phyloP scores from a whole-genome alignment of 345 rosid genomes.

The Moringa oleifera region DNA sequence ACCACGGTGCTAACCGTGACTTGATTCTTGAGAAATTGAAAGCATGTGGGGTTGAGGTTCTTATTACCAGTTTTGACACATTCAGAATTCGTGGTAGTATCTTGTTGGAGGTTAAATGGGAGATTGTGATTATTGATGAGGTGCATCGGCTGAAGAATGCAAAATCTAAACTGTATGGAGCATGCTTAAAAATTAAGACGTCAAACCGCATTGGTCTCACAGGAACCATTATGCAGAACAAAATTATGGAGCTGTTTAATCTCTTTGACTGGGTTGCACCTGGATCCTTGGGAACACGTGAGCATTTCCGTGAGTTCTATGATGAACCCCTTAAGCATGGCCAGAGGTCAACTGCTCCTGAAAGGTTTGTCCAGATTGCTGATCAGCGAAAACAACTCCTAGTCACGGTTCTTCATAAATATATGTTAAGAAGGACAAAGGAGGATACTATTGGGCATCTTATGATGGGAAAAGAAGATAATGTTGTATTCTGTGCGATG shows the following conservation, averaged over 20 bases:
- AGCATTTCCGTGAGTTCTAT: slow-evolving; percentile 81
- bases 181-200: slow-evolving; percentile 60
- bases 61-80: slow-evolving; percentile 80
- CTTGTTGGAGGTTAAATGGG: slow-evolving; percentile 72
- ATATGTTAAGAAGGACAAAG: slow-evolving; percentile 90
- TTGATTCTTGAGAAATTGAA: slow-evolving; percentile 65
- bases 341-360: slow-evolving; percentile 82
- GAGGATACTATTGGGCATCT: slow-evolving; percentile 94
- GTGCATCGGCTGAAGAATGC: slow-evolving; percentile 91
- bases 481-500: slow-evolving; percentile 91
- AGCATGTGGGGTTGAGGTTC: slow-evolving; percentile 59
- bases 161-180: slow-evolving; percentile 81
- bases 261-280: slow-evolving; percentile 94
- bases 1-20: slow-evolving; percentile 81
- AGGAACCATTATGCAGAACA: slow-evolving; percentile 92
- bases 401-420: slow-evolving; percentile 59
- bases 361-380: slow-evolving; percentile 67
- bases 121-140: slow-evolving; percentile 85
- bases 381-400: slow-evolving; percentile 77
- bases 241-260: slow-evolving; percentile 82
- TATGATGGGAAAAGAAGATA: slow-evolving; percentile 99
- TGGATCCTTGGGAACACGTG: slow-evolving; percentile 74
- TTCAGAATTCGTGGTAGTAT: slow-evolving; percentile 70
- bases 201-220: slow-evolving; percentile 73
- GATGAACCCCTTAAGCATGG: slow-evolving; percentile 91